phyloP scores from a whole-genome alignment of 2,329 filamentous ascomycete genomes.

The Botrytis cinerea region DNA sequence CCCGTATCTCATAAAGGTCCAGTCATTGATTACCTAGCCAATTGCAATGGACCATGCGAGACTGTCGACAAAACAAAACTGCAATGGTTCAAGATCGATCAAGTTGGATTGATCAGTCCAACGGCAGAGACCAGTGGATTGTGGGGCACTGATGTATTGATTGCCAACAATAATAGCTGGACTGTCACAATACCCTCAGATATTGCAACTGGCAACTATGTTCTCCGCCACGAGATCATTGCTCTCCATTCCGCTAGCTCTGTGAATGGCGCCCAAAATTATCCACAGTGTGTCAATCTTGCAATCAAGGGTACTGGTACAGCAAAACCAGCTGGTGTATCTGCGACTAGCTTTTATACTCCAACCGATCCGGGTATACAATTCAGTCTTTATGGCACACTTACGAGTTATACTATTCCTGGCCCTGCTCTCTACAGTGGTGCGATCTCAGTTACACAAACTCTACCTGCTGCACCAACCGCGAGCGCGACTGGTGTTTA shows the following conservation, averaged over 20 bases:
- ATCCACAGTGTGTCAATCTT: constrained; percentile 55
- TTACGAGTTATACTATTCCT: constrained; percentile 42
- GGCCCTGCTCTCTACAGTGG: constrained; percentile 42
- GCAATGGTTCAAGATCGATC: constrained; percentile 49
- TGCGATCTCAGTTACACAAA: constrained; percentile 31
- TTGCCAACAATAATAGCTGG: constrained; percentile 56
- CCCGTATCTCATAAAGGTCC: constrained; percentile 59
- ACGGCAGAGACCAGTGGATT: constrained; percentile 39
- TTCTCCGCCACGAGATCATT: constrained; percentile 51
- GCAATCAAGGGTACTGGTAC: constrained; percentile 49
- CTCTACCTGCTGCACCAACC: constrained; percentile 30
- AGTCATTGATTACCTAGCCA: constrained; percentile 40
- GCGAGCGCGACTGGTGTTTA: constrained; percentile 31
- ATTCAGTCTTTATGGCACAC: constrained; percentile 44
- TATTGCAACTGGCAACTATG: constrained; percentile 51
- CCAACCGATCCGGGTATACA: constrained; percentile 47
- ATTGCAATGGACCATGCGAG: constrained; percentile 45
- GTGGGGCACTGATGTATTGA: constrained; percentile 52
- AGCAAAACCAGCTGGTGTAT: constrained; percentile 43
- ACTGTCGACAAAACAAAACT: constrained; percentile 46
- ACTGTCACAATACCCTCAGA: constrained; percentile 49
- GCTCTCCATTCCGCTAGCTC: constrained; percentile 36
- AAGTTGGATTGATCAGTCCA: constrained; percentile 42
- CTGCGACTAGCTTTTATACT: constrained; percentile 47
- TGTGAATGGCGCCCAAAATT: constrained; percentile 50